Evolutionary conservation across 176 grass and related monocot species (phyloP).

Genomic region (Pharus latifolius): DNA sequence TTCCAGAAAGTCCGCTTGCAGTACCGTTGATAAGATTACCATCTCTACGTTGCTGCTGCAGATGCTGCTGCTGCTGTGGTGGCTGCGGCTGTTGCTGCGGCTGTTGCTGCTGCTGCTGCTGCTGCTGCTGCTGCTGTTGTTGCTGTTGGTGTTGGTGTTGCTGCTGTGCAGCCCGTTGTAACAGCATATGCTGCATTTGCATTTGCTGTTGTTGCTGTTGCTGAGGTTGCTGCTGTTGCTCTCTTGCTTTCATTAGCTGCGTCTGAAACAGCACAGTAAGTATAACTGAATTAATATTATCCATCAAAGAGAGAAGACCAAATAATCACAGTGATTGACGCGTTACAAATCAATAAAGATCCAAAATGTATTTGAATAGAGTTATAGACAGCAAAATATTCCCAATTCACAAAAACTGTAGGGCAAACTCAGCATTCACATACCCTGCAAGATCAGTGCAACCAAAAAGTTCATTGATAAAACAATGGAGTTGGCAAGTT

Average conservation of each 20-base stretch:
- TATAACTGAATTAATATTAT: constrained; percentile 2
- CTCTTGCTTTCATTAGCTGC: constrained; percentile 83
- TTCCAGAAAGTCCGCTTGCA: constrained; percentile 56
- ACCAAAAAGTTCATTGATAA: too few species aligned
- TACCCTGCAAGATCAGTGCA: too few species aligned
- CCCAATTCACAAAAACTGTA: background rate
- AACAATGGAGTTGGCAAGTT: background rate
- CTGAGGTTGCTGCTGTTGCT: constrained; percentile 58
- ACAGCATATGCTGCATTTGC: constrained; percentile 62
- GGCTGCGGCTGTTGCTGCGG: constrained; percentile 32
- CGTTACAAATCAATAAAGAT: background rate
- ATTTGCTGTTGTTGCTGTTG: constrained; percentile 66
- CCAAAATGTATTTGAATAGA: background rate
- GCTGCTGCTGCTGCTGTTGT: background rate
- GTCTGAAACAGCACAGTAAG: constrained; percentile 41
- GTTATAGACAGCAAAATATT: background rate
- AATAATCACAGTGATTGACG: background rate
- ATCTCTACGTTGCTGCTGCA: constrained; percentile 47
- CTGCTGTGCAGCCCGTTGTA: constrained; percentile 47
- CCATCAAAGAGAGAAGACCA: background rate
- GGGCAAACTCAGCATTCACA: too few species aligned
- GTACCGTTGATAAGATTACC: constrained; percentile 66
- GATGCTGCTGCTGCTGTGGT: constrained; percentile 31
- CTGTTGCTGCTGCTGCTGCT: constrained; percentile 9
- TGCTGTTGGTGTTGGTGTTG: constrained; percentile 32